phyloP scores from a whole-genome alignment of 805 yeast species.

The Spathaspora boniae region DNA sequence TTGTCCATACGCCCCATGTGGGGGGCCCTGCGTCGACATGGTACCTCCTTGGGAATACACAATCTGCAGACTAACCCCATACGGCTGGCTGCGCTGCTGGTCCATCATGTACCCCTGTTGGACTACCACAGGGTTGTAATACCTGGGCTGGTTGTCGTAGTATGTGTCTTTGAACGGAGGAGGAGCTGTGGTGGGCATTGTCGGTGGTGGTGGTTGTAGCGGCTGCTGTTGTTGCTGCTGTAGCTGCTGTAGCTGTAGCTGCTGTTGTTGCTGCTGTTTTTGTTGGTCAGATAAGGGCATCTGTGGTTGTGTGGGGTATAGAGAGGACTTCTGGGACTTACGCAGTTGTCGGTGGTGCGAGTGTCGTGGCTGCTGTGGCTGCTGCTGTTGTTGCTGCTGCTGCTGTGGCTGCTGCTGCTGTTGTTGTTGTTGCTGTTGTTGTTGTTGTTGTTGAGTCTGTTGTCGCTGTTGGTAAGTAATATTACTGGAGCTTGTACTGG shows the following conservation, averaged over 20 bases:
- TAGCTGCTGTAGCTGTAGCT: neutral
- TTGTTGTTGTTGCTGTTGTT: constrained; percentile 5
- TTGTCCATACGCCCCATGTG: constrained; percentile 11
- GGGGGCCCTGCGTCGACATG: constrained; percentile 6
- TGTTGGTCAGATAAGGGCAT: neutral
- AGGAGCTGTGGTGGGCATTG: too few relatives aligned
- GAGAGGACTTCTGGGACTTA: constrained; percentile 6
- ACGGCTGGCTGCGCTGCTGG: constrained; percentile 10
- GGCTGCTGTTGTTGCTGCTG: neutral
- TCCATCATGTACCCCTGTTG: constrained; percentile 15
- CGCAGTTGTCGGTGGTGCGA: constrained; percentile 4
- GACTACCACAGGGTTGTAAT: constrained; percentile 21
- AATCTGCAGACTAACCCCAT: constrained; percentile 6
- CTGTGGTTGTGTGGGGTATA: neutral
- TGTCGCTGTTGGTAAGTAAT: too few relatives aligned
- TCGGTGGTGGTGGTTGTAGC: neutral
- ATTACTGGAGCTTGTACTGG: too few relatives aligned
- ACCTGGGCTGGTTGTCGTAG: constrained; percentile 17
- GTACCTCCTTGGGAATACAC: constrained; percentile 7
- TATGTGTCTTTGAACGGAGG: constrained; percentile 3
- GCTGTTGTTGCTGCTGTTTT: constrained; percentile 4
- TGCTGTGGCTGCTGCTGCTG: constrained; percentile 1
- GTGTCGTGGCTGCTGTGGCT: constrained; percentile 1
- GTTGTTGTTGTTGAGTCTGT: neutral
- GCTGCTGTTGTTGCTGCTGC: neutral